Percentiles rank a stretch among this genome's conserved stretches.
Evolutionary conservation across 345 rosid genomes (phyloP).

Genomic region (Corchorus capsularis): DNA sequence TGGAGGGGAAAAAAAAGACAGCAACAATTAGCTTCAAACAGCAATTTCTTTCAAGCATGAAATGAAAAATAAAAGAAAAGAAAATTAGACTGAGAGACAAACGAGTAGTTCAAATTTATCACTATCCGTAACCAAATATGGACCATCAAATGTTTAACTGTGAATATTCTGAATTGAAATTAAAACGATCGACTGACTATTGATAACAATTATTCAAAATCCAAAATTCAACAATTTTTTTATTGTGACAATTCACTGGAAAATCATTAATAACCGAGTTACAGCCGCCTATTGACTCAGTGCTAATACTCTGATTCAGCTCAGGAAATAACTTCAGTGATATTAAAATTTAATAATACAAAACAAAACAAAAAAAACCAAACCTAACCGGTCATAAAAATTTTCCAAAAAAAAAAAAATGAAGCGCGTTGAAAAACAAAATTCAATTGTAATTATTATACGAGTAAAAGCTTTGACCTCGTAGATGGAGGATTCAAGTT

Average conservation of each 20-base stretch:
- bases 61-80: background rate
- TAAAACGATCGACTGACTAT: background rate
- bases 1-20: background rate
- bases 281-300: background rate
- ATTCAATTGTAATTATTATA: background rate
- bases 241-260: background rate
- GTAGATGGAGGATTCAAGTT: conserved; percentile 63
- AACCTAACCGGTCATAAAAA: background rate
- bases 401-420: background rate
- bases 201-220: background rate
- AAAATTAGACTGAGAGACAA: conserved; percentile 7
- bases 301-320: background rate
- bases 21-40: background rate
- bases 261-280: background rate
- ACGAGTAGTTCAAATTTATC: background rate
- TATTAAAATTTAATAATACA: background rate
- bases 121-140: background rate
- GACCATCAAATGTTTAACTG: background rate
- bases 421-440: background rate
- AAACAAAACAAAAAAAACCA: background rate
- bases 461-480: conserved; percentile 49
- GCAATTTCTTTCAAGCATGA: background rate
- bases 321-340: background rate
- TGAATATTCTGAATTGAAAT: background rate
- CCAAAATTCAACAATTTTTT: background rate